phyloP scores from a whole-genome alignment of 441 rosid genomes.

The Capsella rubella region DNA sequence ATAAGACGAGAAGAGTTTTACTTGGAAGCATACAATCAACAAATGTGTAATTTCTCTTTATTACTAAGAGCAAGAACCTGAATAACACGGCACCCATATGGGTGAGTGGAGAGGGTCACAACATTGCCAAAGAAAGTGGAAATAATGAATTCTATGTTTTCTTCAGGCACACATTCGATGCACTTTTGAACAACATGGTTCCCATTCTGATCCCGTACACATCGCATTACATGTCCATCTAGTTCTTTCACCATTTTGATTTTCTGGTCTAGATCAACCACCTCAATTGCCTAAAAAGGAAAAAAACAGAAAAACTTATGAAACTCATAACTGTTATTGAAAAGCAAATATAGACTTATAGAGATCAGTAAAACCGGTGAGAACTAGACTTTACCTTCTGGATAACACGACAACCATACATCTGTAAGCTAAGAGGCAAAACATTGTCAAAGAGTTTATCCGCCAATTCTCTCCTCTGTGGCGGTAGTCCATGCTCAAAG shows the following conservation, averaged over 20 bases:
- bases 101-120: slow-evolving; percentile 81
- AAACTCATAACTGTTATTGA: neutral
- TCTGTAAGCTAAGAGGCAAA: slow-evolving; percentile 77
- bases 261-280: slow-evolving; percentile 89
- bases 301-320: neutral
- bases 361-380: slow-evolving; percentile 7
- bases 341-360: neutral
- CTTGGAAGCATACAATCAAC: neutral
- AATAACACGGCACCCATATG: slow-evolving; percentile 90
- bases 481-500: slow-evolving; percentile 81
- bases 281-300: slow-evolving; percentile 76
- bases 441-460: slow-evolving; percentile 71
- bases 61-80: slow-evolving; percentile 58
- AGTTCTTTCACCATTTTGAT: slow-evolving; percentile 87
- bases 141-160: slow-evolving; percentile 68
- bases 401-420: slow-evolving; percentile 91
- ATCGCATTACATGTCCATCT: slow-evolving; percentile 81
- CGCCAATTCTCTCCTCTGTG: slow-evolving; percentile 80
- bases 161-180: slow-evolving; percentile 90
- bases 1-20: slow-evolving; percentile 1
- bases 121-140: slow-evolving; percentile 80
- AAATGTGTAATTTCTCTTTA: neutral
- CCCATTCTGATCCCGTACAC: slow-evolving; percentile 95
- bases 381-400: slow-evolving; percentile 64
- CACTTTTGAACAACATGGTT: slow-evolving; percentile 92